These are phyloP conservation scores for Fusarium nodosum DNA, from an alignment of 2,329 filamentous ascomycete species.

Conservation along the genomic window DNA sequence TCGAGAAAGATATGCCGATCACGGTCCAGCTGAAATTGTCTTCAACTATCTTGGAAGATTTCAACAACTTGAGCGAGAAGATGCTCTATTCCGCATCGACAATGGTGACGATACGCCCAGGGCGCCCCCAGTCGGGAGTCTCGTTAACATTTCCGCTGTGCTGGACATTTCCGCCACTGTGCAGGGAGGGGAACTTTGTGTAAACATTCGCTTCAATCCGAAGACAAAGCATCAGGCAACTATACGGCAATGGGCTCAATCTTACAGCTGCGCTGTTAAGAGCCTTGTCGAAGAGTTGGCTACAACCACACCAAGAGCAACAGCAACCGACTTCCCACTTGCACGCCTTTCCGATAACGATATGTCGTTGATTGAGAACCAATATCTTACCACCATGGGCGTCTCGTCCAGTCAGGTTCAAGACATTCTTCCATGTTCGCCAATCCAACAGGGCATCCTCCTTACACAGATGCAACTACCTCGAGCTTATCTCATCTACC, in stretches of 20 bases:
- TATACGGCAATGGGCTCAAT: neutral
- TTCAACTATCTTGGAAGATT: conserved; percentile 12
- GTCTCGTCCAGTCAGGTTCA: neutral
- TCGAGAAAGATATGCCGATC: conserved; percentile 4
- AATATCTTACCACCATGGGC: neutral
- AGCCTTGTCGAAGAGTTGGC: conserved; percentile 1
- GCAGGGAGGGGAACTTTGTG: neutral
- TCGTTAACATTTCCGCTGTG: conserved; percentile 1
- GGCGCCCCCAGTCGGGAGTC: neutral
- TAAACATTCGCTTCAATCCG: conserved; percentile 2
- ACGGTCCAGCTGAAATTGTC: conserved; percentile 6
- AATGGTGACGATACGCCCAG: neutral
- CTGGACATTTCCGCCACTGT: conserved; percentile 6
- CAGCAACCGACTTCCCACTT: conserved; percentile 9
- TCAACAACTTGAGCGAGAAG: conserved; percentile 11
- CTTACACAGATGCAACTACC: conserved; percentile 2
- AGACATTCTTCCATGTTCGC: conserved; percentile 6
- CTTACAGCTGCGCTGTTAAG: neutral
- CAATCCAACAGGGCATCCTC: conserved; percentile 6
- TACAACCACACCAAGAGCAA: neutral
- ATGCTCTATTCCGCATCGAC: conserved; percentile 10
- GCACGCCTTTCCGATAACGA: conserved; percentile 5
- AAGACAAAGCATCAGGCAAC: neutral
- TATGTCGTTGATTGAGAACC: neutral
- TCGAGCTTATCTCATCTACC: neutral